These are phyloP conservation scores for Xylariaceae sp. DNA, from an alignment of 2,329 filamentous ascomycete genomes.

Conservation along the genomic window DNA sequence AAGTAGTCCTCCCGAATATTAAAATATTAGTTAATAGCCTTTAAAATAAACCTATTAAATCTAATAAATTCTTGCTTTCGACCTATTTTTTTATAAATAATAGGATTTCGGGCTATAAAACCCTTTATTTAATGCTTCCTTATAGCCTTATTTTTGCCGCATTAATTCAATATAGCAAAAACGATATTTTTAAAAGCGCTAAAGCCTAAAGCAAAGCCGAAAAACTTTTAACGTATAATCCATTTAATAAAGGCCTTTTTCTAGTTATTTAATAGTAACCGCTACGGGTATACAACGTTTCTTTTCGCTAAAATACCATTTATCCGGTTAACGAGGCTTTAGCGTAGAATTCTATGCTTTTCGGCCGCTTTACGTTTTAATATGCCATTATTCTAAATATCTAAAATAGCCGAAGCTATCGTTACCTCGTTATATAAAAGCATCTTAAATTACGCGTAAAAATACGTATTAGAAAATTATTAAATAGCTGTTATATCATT, in stretches of 20 bases:
- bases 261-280: not conserved
- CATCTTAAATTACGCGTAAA: not conserved
- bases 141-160: not conserved
- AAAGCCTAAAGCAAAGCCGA: not conserved
- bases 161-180: not conserved
- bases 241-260: not conserved
- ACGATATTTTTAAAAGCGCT: not conserved
- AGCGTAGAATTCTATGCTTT: not conserved
- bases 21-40: not conserved
- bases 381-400: not conserved
- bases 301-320: not conserved
- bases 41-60: not conserved
- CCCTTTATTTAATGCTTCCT: not conserved
- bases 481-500: not conserved
- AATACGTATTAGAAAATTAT: not conserved
- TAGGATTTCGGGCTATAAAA: not conserved
- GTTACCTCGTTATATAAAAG: not conserved
- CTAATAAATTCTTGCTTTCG: not conserved
- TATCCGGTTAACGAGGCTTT: not conserved
- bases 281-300: not conserved
- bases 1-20: not conserved
- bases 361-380: not conserved
- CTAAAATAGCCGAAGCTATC: not conserved
- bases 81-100: not conserved
- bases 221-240: not conserved